Conservation (phyloP, 805 yeast genomes). For the Suhomyces sp. region DNA sequence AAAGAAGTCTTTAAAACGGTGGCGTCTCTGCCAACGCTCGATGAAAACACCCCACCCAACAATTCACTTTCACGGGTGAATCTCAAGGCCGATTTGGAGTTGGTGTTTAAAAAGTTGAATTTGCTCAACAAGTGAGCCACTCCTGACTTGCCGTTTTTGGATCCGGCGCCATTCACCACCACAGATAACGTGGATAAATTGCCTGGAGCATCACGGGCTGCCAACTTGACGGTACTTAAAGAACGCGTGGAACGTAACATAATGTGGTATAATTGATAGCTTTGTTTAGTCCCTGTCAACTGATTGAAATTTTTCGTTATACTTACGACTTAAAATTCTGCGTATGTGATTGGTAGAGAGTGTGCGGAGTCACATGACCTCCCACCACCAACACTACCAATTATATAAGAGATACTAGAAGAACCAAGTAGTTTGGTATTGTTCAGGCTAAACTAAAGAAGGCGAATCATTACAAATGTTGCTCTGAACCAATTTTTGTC, state of each 20-base stretch:
- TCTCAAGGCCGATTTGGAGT: slow-evolving; percentile 82
- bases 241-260: slow-evolving; percentile 27
- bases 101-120: slow-evolving; percentile 81
- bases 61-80: slow-evolving; percentile 92
- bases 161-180: slow-evolving; percentile 78
- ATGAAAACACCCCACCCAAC: slow-evolving; percentile 76
- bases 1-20: slow-evolving; percentile 78
- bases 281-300: background rate
- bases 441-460: no score
- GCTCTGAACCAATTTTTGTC: no score
- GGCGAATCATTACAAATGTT: no score
- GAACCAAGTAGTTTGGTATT: no score
- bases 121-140: slow-evolving; percentile 80
- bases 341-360: slow-evolving; percentile 9
- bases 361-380: slow-evolving; percentile 4
- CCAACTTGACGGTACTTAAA: slow-evolving; percentile 46
- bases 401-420: no score
- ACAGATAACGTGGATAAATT: slow-evolving; percentile 75
- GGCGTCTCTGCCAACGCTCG: slow-evolving; percentile 78
- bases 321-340: slow-evolving; percentile 4
- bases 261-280: background rate
- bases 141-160: slow-evolving; percentile 75
- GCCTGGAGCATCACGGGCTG: slow-evolving; percentile 59
- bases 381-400: no score
- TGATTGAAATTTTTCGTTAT: slow-evolving; percentile 4